Conservation (phyloP, 352 stramenopile genomes). For the Pseudoperonospora humuli region DNA sequence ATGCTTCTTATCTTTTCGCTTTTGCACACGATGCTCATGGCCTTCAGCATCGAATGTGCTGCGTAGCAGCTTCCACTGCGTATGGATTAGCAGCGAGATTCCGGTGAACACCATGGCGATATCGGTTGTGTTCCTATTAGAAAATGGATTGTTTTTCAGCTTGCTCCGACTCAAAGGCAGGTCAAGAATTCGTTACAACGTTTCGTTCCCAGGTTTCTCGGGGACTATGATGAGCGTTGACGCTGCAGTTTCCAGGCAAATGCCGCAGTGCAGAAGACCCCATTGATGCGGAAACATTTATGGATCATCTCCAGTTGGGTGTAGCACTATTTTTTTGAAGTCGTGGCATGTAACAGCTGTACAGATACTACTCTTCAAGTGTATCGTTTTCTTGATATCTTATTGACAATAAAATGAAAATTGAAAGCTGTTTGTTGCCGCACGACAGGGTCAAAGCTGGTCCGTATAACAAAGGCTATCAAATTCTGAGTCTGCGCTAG, state of each 20-base stretch:
- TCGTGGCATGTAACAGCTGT: conserved; percentile 5
- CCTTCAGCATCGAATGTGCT: conserved; percentile 14
- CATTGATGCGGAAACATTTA: background rate
- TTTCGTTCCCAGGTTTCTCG: conserved; percentile 6
- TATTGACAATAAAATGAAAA: background rate
- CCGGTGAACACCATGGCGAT: conserved; percentile 30
- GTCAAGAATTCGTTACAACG: conserved; percentile 11
- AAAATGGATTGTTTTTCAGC: conserved; percentile 9
- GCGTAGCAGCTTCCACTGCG: conserved; percentile 28
- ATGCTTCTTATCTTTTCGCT: conserved; percentile 27
- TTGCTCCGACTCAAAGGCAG: too few relatives aligned
- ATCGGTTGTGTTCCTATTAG: conserved; percentile 2
- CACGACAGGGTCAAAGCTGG: background rate
- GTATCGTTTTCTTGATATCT: background rate
- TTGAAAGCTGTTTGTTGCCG: background rate
- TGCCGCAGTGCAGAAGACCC: conserved; percentile 4
- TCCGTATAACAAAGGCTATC: background rate
- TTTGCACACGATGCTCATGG: conserved; percentile 17
- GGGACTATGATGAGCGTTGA: background rate
- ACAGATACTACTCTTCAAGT: conserved; percentile 1
- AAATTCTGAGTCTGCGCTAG: background rate
- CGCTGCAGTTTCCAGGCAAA: conserved; percentile 25
- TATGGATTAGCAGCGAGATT: conserved; percentile 27
- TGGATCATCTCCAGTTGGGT: conserved; percentile 19
- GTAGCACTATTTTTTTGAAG: conserved; percentile 11